Conservation (phyloP, 257 asterid genomes). For the Schizonepeta tenuifolia region DNA sequence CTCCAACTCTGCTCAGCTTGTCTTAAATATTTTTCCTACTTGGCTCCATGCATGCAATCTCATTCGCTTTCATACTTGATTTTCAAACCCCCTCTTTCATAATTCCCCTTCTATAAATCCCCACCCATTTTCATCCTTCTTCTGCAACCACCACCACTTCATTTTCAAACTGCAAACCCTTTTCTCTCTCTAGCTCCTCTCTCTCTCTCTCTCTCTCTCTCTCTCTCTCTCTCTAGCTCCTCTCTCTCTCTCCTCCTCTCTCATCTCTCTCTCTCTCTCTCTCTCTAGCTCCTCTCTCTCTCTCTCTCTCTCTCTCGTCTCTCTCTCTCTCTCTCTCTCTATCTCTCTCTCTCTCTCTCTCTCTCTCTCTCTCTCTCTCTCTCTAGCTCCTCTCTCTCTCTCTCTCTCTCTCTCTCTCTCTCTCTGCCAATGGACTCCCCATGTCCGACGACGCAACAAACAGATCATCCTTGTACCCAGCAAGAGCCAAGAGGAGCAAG, state of each 20-base stretch:
- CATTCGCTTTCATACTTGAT: neutral
- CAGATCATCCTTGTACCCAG: neutral
- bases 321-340: no score
- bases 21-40: constrained; percentile 22
- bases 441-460: neutral
- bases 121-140: neutral
- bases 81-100: neutral
- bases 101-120: constrained; percentile 12
- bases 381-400: no score
- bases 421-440: constrained; percentile 9
- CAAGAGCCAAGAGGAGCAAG: neutral
- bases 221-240: no score
- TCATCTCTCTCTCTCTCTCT: no score
- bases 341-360: no score
- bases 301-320: no score
- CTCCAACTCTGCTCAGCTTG: constrained; percentile 1
- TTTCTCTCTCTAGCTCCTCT: no score
- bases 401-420: neutral
- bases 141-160: neutral
- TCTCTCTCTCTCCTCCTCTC: neutral
- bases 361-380: no score
- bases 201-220: no score
- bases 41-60: constrained; percentile 34
- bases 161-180: no score
- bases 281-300: no score